phyloP scores from a whole-genome alignment of 345 rosid species.

The Corchorus capsularis region DNA sequence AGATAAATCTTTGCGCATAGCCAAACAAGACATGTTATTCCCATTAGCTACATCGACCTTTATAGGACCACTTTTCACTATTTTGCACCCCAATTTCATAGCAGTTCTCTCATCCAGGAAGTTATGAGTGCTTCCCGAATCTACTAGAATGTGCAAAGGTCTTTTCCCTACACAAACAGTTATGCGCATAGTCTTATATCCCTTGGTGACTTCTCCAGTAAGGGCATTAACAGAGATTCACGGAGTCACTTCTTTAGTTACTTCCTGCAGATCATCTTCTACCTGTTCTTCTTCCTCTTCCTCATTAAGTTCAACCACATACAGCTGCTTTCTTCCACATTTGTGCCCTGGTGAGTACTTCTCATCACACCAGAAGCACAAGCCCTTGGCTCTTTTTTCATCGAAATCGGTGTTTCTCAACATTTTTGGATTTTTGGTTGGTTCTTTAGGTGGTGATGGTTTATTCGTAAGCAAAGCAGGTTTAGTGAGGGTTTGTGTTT shows the following conservation, averaged over 20 bases:
- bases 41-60: conserved; percentile 1
- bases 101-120: background rate
- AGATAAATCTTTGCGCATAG: background rate
- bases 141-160: background rate
- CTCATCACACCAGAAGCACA: no score
- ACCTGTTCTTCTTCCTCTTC: background rate
- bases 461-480: no score
- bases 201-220: background rate
- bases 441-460: no score
- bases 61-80: background rate
- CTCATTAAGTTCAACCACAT: no score
- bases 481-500: no score
- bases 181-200: background rate
- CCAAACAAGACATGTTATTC: background rate
- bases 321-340: no score
- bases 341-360: no score
- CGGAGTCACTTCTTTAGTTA: background rate
- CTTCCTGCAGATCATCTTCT: background rate
- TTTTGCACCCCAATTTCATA: background rate
- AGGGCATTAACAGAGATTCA: background rate
- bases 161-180: background rate
- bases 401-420: no score
- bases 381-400: no score
- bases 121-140: background rate
- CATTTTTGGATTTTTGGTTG: no score